These are phyloP conservation scores for Trichoderma sp. DNA, from an alignment of 2,329 filamentous ascomycete genomes.

Conservation along the genomic window DNA sequence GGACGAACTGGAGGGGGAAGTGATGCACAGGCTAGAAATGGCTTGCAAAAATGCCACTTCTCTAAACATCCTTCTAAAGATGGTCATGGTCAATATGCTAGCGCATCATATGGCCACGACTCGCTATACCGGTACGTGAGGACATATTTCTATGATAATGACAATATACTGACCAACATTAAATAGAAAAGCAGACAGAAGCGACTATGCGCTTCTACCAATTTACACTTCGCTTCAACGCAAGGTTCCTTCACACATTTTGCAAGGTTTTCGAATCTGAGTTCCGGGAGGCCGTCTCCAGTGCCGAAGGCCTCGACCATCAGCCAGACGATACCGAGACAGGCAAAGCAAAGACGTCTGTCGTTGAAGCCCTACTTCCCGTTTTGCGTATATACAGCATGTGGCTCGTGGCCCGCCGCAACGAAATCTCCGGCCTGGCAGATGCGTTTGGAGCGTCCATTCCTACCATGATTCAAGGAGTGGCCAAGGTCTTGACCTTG, in stretches of 20 bases:
- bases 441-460: constrained; percentile 46
- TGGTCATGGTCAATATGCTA: constrained; percentile 81
- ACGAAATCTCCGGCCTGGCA: constrained; percentile 47
- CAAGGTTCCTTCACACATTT: constrained; percentile 71
- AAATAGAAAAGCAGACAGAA: constrained; percentile 46
- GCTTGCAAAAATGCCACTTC: constrained; percentile 68
- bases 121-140: constrained; percentile 34
- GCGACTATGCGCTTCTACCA: constrained; percentile 50
- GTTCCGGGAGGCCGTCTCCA: constrained; percentile 44
- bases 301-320: constrained; percentile 23
- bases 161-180: neutral
- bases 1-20: constrained; percentile 79
- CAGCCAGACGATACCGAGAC: constrained; percentile 24
- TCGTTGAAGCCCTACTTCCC: constrained; percentile 47
- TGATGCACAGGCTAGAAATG: constrained; percentile 73
- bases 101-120: constrained; percentile 68
- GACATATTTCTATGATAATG: neutral
- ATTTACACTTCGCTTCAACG: constrained; percentile 74
- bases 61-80: constrained; percentile 67
- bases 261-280: constrained; percentile 69
- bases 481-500: constrained; percentile 48
- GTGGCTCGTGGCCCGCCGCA: constrained; percentile 50
- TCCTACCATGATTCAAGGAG: constrained; percentile 45
- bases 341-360: constrained; percentile 34
- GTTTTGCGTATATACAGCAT: constrained; percentile 53